Base-by-base conservation (phyloP, 1,284 basidiomycete species). In the Ganoderma multipileum region DNA sequence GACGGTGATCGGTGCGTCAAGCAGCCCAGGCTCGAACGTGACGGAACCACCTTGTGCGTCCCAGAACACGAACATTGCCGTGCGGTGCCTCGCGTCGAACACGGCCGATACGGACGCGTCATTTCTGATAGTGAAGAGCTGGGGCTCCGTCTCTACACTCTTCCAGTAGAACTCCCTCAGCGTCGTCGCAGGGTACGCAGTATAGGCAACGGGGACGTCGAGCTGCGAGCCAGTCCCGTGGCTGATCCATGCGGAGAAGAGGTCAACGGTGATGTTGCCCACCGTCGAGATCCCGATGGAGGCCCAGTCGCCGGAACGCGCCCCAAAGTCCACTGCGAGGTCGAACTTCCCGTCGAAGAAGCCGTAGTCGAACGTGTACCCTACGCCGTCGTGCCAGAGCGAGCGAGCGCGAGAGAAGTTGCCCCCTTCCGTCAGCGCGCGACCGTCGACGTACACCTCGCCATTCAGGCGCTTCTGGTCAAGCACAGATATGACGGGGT, bases 241-340 rank as follows among this genome's bases (percentile, higher is more conserved):
- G 33, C 84, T 75, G 50, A 91, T 79, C 83, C 85, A 89, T 0
- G 90, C 89, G 1, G 86, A 79, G 79, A 91, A 92, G 33, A 92
- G 78, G 73, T 89, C 83, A 47, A 88, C 85, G 2, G 85, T 87
- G 41, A 79, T 76, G 1, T 84, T 81, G 14, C 87, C 86, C 62
- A 84, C 82, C 0, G 80, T 81, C 7, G 89, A 89, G 14, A 85
- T 89, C 12, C 90, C 90, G 69, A 91, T 88, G 5, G 79, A 74
- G 20, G 84, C 81, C 91, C 91, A 92, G 71, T 86, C 81, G 2
- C 90, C 91, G 0, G 84, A 85, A 69, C 82, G 82, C 47, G 82
- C 72, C 4, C 85, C 86, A 4, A 84, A 77, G 52, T 85, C 78
- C 12, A 90, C 75, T 0, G 84, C 83, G 16, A 89, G 73, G 16